These are phyloP conservation scores for Dryadomyces quercus-mongolicae DNA, from an alignment of 2,329 filamentous ascomycete genomes.

Conservation along the genomic window DNA sequence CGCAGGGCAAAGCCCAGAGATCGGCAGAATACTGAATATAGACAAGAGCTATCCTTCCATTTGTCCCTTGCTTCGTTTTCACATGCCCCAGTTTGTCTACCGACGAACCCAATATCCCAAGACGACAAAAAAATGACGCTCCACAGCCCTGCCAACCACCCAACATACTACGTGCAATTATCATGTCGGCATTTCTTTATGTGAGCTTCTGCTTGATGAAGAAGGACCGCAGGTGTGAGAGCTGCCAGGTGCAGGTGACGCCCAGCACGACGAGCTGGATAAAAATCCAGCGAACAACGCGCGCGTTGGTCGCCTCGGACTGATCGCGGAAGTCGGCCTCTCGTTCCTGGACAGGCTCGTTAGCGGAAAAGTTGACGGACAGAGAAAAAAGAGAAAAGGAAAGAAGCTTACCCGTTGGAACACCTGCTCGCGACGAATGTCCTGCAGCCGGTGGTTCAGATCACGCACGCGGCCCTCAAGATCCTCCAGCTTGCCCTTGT, in stretches of 20 bases:
- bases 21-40: no score
- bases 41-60: not conserved
- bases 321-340: conserved; percentile 98
- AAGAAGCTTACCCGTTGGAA: conserved; percentile 67
- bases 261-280: conserved; percentile 79
- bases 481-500: conserved; percentile 87
- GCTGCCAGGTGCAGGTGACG: conserved; percentile 88
- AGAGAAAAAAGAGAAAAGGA: not conserved
- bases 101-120: not conserved
- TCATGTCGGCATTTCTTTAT: conserved; percentile 30
- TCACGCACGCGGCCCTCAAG: conserved; percentile 82
- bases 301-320: conserved; percentile 82
- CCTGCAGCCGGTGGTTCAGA: conserved; percentile 73
- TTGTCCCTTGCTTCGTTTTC: not conserved
- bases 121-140: not conserved
- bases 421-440: conserved; percentile 88
- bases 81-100: not conserved
- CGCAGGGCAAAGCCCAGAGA: no score
- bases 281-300: conserved; percentile 87
- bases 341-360: conserved; percentile 53
- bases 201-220: conserved; percentile 99
- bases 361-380: not conserved
- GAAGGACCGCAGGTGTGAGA: conserved; percentile 89
- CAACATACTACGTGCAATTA: not conserved
- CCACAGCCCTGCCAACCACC: no score